Evolutionary conservation across 768 basidiomycete genomes (phyloP).

Genomic region (Pleurotus tuber-regium): DNA sequence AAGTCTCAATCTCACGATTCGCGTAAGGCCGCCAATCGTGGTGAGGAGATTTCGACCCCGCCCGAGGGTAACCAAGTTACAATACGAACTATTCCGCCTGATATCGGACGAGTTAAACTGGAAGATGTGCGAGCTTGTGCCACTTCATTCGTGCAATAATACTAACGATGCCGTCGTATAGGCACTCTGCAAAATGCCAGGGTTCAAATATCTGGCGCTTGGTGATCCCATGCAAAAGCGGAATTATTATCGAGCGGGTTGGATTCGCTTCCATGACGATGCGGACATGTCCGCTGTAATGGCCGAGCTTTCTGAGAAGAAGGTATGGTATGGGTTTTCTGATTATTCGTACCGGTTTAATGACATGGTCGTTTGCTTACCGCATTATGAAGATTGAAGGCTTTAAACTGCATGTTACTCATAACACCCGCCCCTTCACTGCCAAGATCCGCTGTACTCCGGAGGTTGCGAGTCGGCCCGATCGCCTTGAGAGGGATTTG

Average conservation of each 20-base stretch:
- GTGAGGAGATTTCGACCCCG: constrained; percentile 68
- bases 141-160: constrained; percentile 4
- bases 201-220: constrained; percentile 85
- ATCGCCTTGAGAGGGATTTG: constrained; percentile 79
- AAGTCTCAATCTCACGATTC: constrained; percentile 40
- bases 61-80: constrained; percentile 89
- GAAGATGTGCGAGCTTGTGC: constrained; percentile 65
- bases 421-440: constrained; percentile 73
- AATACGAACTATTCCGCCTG: constrained; percentile 93
- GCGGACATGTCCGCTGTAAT: constrained; percentile 78
- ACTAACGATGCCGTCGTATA: constrained; percentile 28
- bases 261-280: constrained; percentile 85
- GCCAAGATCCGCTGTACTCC: constrained; percentile 81
- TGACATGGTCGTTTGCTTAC: constrained; percentile 7
- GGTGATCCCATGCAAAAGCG: constrained; percentile 93
- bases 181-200: constrained; percentile 75
- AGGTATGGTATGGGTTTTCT: constrained; percentile 46
- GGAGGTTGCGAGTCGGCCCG: constrained; percentile 75
- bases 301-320: constrained; percentile 75
- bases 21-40: constrained; percentile 48
- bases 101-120: constrained; percentile 84
- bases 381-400: constrained; percentile 71
- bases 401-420: constrained; percentile 90
- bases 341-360: not conserved
- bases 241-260: constrained; percentile 92